Base-by-base conservation (phyloP, 176 grass and related monocot species). In the Aegilops sharonensis region DNA sequence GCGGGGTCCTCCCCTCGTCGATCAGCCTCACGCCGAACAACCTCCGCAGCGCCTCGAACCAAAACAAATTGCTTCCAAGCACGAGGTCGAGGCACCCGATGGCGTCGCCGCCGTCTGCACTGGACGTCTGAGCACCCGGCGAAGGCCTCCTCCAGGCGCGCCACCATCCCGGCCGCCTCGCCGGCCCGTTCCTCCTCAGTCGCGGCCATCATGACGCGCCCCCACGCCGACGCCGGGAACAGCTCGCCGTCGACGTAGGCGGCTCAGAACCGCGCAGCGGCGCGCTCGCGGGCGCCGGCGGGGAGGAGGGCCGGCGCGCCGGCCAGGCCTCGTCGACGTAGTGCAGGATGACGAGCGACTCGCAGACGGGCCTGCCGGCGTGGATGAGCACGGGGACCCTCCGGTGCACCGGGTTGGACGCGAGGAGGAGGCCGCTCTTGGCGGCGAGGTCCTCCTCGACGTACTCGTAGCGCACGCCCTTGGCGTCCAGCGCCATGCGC, bases 351-450 rank as follows among this genome's bases (percentile, higher is more conserved):
- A 74, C 11, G 39, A 40, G 40, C 36, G 71, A 74, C 71, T 74
- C 71, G 23, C 40, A 74, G 71, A 48, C 23, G 20, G 68, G 68
- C 20, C 35, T 21, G 32, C 18, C 68, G 34, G 8, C 68, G 18
- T 70, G 68, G 68, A 70, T 11, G 68, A 70, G 68, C 68, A 72
- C 68, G 20, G 68, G 68, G 20, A 72, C 68, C 68, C 6, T 42
- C 20, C 35, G 79, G 83, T 92, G 80, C 48, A 92, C 75, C 3
- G 93, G 93, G 90, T 95, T 95, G 25, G 68, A 89, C 18, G 6
- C 21, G 11, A 95, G 77, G n/a, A 93, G 87, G 12, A 89, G 83
- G 9, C 77, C 32, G 72, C 89, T 93, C 80, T 93, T 95, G 77
- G 85, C 23, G 6, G 21, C 11, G 66, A 84, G 47, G 57, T 87